phyloP scores from a whole-genome alignment of 2,329 filamentous ascomycete genomes.

The Trichoderma oligosporum region DNA sequence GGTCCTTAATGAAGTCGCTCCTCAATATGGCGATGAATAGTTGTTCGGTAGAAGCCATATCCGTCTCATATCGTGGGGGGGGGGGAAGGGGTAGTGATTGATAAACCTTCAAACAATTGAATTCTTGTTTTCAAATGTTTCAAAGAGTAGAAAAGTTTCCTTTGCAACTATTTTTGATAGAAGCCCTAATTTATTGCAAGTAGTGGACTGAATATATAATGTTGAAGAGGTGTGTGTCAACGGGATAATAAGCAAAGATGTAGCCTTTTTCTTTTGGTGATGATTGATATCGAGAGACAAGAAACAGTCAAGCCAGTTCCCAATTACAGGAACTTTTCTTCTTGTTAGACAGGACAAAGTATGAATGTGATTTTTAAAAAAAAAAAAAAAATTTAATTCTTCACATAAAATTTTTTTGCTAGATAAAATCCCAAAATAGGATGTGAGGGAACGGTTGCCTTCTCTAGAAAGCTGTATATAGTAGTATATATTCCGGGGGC shows the following conservation, averaged over 20 bases:
- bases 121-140: conserved; percentile 1
- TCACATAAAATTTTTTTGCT: neutral
- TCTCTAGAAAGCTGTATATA: conserved; percentile 15
- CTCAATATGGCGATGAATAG: conserved; percentile 55
- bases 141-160: neutral
- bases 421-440: neutral
- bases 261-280: neutral
- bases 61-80: conserved; percentile 45
- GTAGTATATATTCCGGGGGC: neutral
- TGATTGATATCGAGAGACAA: neutral
- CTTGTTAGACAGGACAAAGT: too few species aligned
- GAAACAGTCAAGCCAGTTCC: neutral
- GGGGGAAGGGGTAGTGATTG: too few species aligned
- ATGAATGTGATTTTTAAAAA: neutral
- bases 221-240: too few species aligned
- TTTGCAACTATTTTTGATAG: neutral
- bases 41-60: conserved; percentile 49
- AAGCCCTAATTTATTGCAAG: neutral
- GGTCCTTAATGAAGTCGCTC: conserved; percentile 47
- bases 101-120: neutral
- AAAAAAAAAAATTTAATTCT: too few species aligned
- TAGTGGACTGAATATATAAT: neutral
- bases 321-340: neutral
- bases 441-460: neutral
- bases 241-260: too few species aligned